phyloP scores from a whole-genome alignment of 140 eudicot species.

The Bidens hawaiensis region DNA sequence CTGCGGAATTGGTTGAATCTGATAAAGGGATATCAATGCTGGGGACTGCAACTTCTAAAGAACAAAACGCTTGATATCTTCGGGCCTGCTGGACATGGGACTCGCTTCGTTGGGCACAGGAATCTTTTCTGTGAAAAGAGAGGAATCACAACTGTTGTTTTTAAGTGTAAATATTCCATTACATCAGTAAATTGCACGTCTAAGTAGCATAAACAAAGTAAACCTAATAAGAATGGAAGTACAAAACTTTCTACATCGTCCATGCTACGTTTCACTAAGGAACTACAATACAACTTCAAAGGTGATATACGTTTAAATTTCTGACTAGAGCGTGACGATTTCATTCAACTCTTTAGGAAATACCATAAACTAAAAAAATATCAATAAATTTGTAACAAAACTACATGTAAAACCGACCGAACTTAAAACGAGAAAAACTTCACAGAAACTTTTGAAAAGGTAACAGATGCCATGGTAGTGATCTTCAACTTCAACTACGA shows the following conservation, averaged over 20 bases:
- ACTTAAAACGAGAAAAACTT: neutral
- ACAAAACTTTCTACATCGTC: neutral
- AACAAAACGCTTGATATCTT: constrained; percentile 27
- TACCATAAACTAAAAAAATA: neutral
- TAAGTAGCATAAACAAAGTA: neutral
- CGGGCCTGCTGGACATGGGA: constrained; percentile 20
- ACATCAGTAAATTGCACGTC: neutral
- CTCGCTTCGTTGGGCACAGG: constrained; percentile 28
- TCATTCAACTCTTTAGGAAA: neutral
- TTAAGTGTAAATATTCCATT: neutral
- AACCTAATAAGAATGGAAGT: neutral
- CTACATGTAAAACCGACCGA: neutral
- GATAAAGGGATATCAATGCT: constrained; percentile 18
- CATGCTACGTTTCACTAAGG: neutral
- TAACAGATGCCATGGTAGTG: neutral
- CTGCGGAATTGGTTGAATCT: constrained; percentile 25
- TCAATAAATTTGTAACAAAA: neutral
- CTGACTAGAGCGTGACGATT: neutral
- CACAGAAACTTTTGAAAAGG: neutral
- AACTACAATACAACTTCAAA: neutral
- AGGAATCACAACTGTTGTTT: neutral
- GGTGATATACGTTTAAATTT: neutral
- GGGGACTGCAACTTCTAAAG: constrained; percentile 35
- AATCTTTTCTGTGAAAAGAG: constrained; percentile 22
- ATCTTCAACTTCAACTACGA: neutral